Base-by-base conservation (phyloP, 129 eudicot genomes). In the Smallanthus sonchifolius region DNA sequence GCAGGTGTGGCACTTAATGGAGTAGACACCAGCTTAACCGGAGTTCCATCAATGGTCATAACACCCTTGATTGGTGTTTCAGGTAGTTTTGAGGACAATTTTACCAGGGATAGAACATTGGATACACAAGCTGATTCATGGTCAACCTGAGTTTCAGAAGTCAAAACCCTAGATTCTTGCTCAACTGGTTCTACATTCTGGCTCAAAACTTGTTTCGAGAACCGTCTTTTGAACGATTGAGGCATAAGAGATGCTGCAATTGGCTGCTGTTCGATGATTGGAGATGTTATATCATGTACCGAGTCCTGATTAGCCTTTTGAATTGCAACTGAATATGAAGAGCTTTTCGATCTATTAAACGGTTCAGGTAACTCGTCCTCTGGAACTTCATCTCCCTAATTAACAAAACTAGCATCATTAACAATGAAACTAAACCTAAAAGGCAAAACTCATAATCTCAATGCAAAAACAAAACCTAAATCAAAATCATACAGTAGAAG, bases 1-100 rank as follows among this genome's bases (percentile, higher is more conserved):
- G 80, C 73, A 36, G 96, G 98, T 65, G 96, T 89, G 44, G 86
- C 82, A 79, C 81, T 83, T 81, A 74, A 78, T n/a, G 96, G 98
- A 71, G 91, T 89, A 7, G 75, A 85, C 20, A 69, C 60, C 10
- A 51, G 61, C 68, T 79, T 79, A 0, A 67, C 84, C 38, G 87
- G 88, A 65, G 91, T 91, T 66, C 70, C 80, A 37, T 73, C 77
- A 10, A 69, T 43, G 38, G 82, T 77, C 32, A 79, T 72, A 28
- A 78, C 10, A 20, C 13, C 73, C 85, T 89, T 87, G 3, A 82
- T 42, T 24, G 92, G 92, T 30, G 95, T 89, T 74, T 75, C 87
- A 7, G 79, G 86, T 7, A 73, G 36, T 42, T 57, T 80, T 17
- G 66, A 10, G 16, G 78, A 59, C 7, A 6, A 9, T 59, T 78